These are phyloP conservation scores for Oemleria cerasiformis DNA, from an alignment of 306 rosid species.

Conservation along the genomic window DNA sequence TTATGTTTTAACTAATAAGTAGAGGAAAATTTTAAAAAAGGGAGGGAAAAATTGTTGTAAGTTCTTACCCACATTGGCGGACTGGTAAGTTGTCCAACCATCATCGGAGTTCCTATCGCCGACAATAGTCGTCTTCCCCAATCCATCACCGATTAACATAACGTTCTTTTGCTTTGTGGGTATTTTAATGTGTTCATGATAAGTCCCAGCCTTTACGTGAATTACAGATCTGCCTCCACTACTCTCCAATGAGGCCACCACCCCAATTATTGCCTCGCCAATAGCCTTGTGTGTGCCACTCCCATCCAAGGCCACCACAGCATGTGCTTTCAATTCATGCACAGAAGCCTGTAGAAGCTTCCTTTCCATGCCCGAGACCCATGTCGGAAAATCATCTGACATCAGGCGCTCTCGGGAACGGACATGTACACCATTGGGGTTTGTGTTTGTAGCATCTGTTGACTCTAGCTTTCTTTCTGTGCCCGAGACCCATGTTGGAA, in stretches of 20 bases:
- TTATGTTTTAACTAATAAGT: no score
- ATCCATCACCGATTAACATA: slow-evolving; percentile 38
- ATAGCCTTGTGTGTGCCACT: slow-evolving; percentile 34
- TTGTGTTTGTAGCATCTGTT: no score
- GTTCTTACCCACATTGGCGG: slow-evolving; percentile 39
- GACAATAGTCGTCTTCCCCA: slow-evolving; percentile 25
- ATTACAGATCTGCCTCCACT: slow-evolving; percentile 25
- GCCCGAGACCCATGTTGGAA: no score
- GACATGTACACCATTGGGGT: no score
- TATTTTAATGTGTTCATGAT: slow-evolving; percentile 29
- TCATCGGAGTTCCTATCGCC: slow-evolving; percentile 21
- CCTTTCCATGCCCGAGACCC: slow-evolving; percentile 29
- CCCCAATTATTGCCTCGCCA: slow-evolving; percentile 24
- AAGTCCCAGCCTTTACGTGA: slow-evolving; percentile 30
- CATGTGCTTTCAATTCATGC: slow-evolving; percentile 24
- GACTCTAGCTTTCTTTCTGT: no score
- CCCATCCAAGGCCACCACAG: slow-evolving; percentile 43
- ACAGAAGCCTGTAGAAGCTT: slow-evolving; percentile 27
- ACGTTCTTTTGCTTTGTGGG: slow-evolving; percentile 34
- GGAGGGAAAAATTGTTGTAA: background rate
- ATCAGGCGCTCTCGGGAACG: slow-evolving; percentile 21
- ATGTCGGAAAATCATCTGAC: slow-evolving; percentile 22
- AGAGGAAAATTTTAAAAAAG: no score
- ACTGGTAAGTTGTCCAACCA: slow-evolving; percentile 32
- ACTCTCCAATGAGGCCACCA: slow-evolving; percentile 5